Evolutionary conservation across 1,284 basidiomycete genomes (phyloP), one percentile per base, ranked within the genome.

Genomic region (Ceratobasidium sp.): DNA sequence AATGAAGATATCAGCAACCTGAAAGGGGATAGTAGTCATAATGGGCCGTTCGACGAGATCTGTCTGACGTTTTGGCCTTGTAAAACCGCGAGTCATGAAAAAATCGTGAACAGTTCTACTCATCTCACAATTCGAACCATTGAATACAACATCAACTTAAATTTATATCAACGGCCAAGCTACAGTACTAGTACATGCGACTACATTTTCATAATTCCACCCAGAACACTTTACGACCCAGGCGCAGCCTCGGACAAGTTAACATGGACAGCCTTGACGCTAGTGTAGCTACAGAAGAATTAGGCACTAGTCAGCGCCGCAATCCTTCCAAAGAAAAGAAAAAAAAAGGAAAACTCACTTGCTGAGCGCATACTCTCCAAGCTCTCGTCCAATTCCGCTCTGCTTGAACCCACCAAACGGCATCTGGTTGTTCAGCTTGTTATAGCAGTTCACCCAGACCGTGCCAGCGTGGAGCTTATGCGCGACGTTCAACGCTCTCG

Each of bases 331-430:
- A n/a, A 42, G 23, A 42, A 10, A 63, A 60, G 58, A 76, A 26
- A 77, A 69, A 81, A 72, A 58, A 68, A 18, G n/a, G n/a, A n/a
- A n/a, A n/a, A 87, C 91, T 79, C 81, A 93, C 91, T 90, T 90
- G 73, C 84, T 84, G 73, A 97, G 83, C 0, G 94, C 95, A 84
- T 95, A 94, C 83, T 95, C 91, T 67, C 95, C 96, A 56, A 95
- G 86, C 86, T 97, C 96, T 75, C 95, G 90, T 10, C 96, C 96
- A 64, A 96, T 91, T 77, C 95, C 95, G 13, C 89, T 91, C 83
- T 93, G 91, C 90, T 97, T 97, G 90, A 89, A 97, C 44, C 96
- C 96, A 80, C 96, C 95, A 85, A 97, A 97, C 0, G 95, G 94
- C 53, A 94, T 87, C 76, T 89, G 88, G 7, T 90, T 84, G 83